Percentiles rank a stretch among this genome's conserved stretches.
phyloP scores from a whole-genome alignment of 805 yeast genomes.

The Starmera dryadoides region DNA sequence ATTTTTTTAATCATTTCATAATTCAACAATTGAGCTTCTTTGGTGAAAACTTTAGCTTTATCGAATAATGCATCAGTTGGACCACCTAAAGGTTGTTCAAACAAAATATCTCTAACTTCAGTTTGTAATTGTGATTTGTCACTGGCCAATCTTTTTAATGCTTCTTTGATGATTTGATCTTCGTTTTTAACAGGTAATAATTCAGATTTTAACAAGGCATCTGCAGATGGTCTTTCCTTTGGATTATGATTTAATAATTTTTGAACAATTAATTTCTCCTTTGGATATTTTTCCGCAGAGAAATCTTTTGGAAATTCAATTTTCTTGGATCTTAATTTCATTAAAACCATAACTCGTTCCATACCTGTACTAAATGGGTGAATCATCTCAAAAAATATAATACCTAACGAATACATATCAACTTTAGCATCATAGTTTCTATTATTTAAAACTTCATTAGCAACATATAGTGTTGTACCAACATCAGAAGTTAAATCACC shows the following conservation, averaged over 20 bases:
- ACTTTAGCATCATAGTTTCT: constrained; percentile 87
- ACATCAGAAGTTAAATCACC: constrained; percentile 88
- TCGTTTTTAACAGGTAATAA: constrained; percentile 83
- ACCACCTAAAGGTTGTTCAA: constrained; percentile 76
- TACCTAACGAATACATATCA: constrained; percentile 92
- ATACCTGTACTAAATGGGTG: constrained; percentile 80
- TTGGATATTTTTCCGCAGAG: constrained; percentile 36
- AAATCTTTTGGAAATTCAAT: constrained; percentile 72
- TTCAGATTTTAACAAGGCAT: constrained; percentile 69
- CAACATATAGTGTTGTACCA: constrained; percentile 92
- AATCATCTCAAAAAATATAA: constrained; percentile 93
- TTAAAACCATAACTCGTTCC: constrained; percentile 81
- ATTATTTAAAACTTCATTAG: constrained; percentile 68
- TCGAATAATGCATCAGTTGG: constrained; percentile 86
- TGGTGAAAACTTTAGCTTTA: constrained; percentile 23
- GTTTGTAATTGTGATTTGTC: constrained; percentile 93
- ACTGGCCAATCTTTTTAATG: constrained; percentile 75
- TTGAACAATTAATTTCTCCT: constrained; percentile 63
- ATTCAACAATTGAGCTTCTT: constrained; percentile 49
- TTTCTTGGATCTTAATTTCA: constrained; percentile 47
- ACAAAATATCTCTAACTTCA: constrained; percentile 81
- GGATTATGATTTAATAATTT: constrained; percentile 77
- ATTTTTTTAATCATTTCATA: constrained; percentile 55
- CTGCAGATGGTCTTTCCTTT: constrained; percentile 69
- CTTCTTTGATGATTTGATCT: constrained; percentile 84